Base-by-base conservation (phyloP, 2,329 filamentous ascomycete species). In the Ceratocystis eucalypticola region DNA sequence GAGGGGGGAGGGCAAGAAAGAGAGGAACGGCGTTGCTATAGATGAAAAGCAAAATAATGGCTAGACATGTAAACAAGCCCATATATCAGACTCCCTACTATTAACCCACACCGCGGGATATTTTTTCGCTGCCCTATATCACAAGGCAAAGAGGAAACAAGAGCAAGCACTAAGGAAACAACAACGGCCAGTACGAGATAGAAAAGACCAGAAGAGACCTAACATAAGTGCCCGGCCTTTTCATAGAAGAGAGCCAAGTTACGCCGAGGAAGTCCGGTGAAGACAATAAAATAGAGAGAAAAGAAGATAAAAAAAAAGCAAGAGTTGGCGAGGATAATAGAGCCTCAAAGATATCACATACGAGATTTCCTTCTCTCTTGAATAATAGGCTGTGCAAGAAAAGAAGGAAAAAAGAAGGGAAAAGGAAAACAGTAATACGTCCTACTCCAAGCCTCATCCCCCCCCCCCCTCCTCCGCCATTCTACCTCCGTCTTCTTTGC, bases 191-290 rank as follows among this genome's bases (percentile, higher is more conserved):
- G 37, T 41, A 41, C 37, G 37, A 41, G 37, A 41, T 41, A 15
- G 37, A 41, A 12, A 28, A 57, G 22, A 30, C 22, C 22, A 57
- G 28, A 30, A 57, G 53, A 28, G 53, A 57, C 25, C 25, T 17
- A 30, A 57, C 53, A 57, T 28, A 57, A 57, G 53, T 57, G 53
- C 53, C 53, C 28, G 53, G 53, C 22, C 53, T 57, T 53, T 57
- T 57, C 53, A 57, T 57, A 57, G 53, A 7, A 17, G n/a, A 30
- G 1, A 17, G 3, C 17, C 53, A n/a, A 57, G 53, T 57, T 57
- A 30, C 53, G 53, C 53, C 53, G 53, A 57, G 53, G 25, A 57
- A 17, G 53, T 57, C 53, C 53, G 53, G 30, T 4, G 20, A 25
- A 55, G 25, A 12, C n/a, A 22, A 53, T n/a, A 25, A 53, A 53